Evolutionary conservation across 2,329 filamentous ascomycete species (phyloP).

Genomic region (Neospermospora avenae): DNA sequence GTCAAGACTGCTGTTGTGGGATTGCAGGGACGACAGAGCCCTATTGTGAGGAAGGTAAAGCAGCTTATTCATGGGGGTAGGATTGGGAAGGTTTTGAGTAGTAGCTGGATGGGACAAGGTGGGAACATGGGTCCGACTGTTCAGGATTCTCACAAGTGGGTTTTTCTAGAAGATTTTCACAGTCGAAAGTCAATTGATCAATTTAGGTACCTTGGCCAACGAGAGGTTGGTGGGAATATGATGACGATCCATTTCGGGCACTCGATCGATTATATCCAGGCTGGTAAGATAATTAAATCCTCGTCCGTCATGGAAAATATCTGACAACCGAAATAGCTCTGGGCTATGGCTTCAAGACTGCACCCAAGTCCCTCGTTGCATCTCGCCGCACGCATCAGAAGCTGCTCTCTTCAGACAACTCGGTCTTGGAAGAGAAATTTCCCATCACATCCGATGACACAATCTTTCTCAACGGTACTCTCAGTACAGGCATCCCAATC

Average conservation of each 20-base stretch:
- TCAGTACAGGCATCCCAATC: conserved; percentile 19
- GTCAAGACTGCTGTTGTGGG: conserved; percentile 44
- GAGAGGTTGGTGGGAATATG: conserved; percentile 40
- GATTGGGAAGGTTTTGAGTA: conserved; percentile 52
- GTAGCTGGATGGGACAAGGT: conserved; percentile 15
- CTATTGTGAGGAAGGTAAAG: conserved; percentile 34
- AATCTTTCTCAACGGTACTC: conserved; percentile 21
- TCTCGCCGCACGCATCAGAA: conserved; percentile 12
- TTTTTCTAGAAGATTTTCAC: background rate
- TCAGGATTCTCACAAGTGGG: conserved; percentile 41
- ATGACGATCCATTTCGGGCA: conserved; percentile 33
- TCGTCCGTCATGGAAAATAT: background rate
- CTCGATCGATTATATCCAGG: conserved; percentile 42
- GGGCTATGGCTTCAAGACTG: conserved; percentile 18
- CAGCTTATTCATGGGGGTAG: conserved; percentile 43
- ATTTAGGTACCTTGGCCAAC: conserved; percentile 19
- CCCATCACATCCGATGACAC: conserved; percentile 21
- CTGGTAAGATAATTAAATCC: conserved; percentile 8
- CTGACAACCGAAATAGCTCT: conserved; percentile 11
- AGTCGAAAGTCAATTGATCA: background rate
- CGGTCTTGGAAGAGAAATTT: conserved; percentile 10
- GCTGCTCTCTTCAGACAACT: conserved; percentile 5
- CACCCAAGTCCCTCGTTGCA: conserved; percentile 16
- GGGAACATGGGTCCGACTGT: conserved; percentile 7
- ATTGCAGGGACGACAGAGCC: conserved; percentile 48